A percentile compares a stretch with the other conserved stretches of the same genome.
These are phyloP conservation scores for Blastocystis sp. DNA, from an alignment of 352 stramenopile species.

Conservation along the genomic window DNA sequence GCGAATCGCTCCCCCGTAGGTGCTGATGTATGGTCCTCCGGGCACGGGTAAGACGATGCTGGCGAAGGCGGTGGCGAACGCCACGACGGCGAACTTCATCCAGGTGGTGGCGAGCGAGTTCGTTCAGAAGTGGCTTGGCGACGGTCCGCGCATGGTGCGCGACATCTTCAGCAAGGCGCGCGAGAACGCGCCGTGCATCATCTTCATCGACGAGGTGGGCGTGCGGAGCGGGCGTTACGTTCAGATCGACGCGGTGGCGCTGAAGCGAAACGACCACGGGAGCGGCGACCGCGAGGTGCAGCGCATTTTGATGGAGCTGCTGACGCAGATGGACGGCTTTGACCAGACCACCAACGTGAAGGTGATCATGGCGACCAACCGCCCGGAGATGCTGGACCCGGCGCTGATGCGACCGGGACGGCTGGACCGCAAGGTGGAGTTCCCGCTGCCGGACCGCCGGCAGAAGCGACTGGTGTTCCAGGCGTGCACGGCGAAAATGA, in stretches of 20 bases:
- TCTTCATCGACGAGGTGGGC: slow-evolving; percentile 99
- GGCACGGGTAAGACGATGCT: slow-evolving; percentile 96
- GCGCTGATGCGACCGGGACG: slow-evolving; percentile 93
- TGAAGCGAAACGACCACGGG: slow-evolving; percentile 66
- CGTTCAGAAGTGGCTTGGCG: slow-evolving; percentile 90
- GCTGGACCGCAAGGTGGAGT: slow-evolving; percentile 98
- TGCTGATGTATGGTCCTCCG: slow-evolving; percentile 72
- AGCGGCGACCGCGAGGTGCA: slow-evolving; percentile 82
- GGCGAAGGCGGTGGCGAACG: slow-evolving; percentile 97
- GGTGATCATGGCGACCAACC: slow-evolving; percentile 99
- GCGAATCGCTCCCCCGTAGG: slow-evolving; percentile 1
- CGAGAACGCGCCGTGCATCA: slow-evolving; percentile 95
- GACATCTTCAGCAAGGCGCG: slow-evolving; percentile 99
- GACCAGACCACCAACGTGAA: slow-evolving; percentile 99
- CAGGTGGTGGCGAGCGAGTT: slow-evolving; percentile 93
- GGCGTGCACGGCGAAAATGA: slow-evolving; percentile 98
- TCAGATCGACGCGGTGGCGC: slow-evolving; percentile 73
- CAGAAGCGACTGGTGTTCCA: slow-evolving; percentile 99
- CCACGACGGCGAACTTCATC: slow-evolving; percentile 97
- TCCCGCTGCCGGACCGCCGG: slow-evolving; percentile 93
- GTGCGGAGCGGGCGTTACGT: slow-evolving; percentile 67
- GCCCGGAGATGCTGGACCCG: slow-evolving; percentile 96
- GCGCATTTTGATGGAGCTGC: slow-evolving; percentile 97
- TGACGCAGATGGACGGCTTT: slow-evolving; percentile 99
- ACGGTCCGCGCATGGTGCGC: slow-evolving; percentile 98